Evolutionary conservation across 805 yeast genomes (phyloP).

Genomic region (Metschnikowia cubensis): DNA sequence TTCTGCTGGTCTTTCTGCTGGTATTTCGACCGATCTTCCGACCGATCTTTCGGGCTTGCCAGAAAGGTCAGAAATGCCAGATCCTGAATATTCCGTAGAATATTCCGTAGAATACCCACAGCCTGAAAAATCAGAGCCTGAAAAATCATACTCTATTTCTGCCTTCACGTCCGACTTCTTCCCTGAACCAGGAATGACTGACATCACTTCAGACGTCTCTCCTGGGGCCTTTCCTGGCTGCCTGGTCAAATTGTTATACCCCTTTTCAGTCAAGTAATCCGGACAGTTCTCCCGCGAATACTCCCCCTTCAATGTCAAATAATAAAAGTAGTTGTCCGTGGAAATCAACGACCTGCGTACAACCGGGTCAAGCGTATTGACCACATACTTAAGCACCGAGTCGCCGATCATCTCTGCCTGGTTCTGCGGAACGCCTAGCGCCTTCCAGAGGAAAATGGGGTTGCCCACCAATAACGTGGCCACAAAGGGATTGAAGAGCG

Average conservation of each 20-base stretch:
- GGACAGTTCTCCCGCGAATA: slow-evolving; percentile 69
- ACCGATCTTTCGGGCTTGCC: too few relatives aligned
- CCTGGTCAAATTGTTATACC: slow-evolving; percentile 46
- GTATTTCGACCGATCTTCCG: too few relatives aligned
- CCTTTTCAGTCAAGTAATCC: slow-evolving; percentile 60
- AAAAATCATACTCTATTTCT: not conserved
- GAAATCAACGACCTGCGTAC: slow-evolving; percentile 60
- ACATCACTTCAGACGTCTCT: not conserved
- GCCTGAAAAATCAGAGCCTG: too few relatives aligned
- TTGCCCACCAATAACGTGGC: slow-evolving; percentile 70
- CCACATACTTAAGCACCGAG: slow-evolving; percentile 65
- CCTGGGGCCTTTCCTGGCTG: too few relatives aligned
- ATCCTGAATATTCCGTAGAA: too few relatives aligned
- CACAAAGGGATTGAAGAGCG: slow-evolving; percentile 65
- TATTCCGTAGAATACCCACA: too few relatives aligned
- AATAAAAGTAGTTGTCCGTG: slow-evolving; percentile 74
- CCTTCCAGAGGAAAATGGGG: slow-evolving; percentile 84
- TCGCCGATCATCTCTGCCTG: slow-evolving; percentile 79
- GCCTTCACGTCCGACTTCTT: not conserved
- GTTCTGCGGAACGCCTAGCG: slow-evolving; percentile 83
- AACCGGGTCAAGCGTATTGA: slow-evolving; percentile 77
- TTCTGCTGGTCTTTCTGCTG: too few relatives aligned
- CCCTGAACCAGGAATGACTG: not conserved
- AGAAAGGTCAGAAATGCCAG: too few relatives aligned
- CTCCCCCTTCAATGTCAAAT: slow-evolving; percentile 58